phyloP scores from a whole-genome alignment of 345 rosid genomes.

The Erodium maritimum region DNA sequence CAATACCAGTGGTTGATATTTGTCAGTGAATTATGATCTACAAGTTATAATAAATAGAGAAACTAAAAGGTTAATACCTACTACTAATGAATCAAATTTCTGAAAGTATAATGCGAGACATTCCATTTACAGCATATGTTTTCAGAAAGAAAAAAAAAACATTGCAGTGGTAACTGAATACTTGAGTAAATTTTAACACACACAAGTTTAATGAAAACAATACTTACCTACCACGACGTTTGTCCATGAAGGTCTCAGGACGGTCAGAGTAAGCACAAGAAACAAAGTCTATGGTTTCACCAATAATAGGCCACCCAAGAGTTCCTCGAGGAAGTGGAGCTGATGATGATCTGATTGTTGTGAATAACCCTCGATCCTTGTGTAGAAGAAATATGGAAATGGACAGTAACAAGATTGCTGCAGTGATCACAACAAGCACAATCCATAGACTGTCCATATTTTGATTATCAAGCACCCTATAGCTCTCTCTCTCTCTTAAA shows the following conservation, averaged over 20 bases:
- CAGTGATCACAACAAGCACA: conserved; percentile 17
- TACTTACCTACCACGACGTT: conserved; percentile 59
- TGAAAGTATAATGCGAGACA: too few species aligned
- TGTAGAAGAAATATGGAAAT: conserved; percentile 13
- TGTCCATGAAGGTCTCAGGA: conserved; percentile 83
- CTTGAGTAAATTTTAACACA: neutral
- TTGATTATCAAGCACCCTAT: conserved; percentile 7
- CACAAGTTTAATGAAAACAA: neutral
- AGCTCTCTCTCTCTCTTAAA: conserved; percentile 7
- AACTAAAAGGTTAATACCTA: too few species aligned
- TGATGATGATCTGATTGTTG: neutral
- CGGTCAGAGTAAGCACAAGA: conserved; percentile 71
- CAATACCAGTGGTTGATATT: too few species aligned
- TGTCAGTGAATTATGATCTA: too few species aligned
- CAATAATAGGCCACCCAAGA: conserved; percentile 81
- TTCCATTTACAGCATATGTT: too few species aligned
- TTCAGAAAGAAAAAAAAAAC: too few species aligned
- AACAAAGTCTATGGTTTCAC: conserved; percentile 84
- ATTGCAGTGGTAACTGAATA: too few species aligned
- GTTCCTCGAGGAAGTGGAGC: conserved; percentile 50
- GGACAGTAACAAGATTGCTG: conserved; percentile 15
- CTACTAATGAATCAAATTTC: too few species aligned
- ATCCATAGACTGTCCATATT: conserved; percentile 26
- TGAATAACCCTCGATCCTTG: neutral
- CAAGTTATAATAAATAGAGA: too few species aligned